Evolutionary conservation across 2,329 filamentous ascomycete species (phyloP).

Genomic region (Aspergillus carbonarius): DNA sequence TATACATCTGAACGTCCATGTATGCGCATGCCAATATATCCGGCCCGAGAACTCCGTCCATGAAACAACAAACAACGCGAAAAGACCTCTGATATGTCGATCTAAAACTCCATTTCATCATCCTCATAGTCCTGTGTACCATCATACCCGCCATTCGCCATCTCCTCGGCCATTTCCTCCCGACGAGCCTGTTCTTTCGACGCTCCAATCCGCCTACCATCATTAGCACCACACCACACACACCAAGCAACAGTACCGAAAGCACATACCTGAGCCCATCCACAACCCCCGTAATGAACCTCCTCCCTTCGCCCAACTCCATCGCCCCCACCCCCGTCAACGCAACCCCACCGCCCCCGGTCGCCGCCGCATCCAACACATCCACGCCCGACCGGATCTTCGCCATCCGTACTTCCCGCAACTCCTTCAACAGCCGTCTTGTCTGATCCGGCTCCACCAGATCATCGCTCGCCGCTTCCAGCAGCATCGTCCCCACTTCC

Average conservation of each 20-base stretch:
- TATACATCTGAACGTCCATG: conserved; percentile 28
- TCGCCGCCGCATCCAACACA: conserved; percentile 58
- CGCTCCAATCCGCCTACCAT: conserved; percentile 69
- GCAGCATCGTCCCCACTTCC: conserved; percentile 81
- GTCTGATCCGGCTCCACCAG: conserved; percentile 72
- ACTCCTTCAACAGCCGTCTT: conserved; percentile 71
- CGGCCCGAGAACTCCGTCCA: conserved; percentile 22
- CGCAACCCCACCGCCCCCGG: conserved; percentile 64
- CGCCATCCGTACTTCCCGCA: conserved; percentile 83
- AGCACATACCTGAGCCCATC: conserved; percentile 67
- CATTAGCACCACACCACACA: conserved; percentile 1
- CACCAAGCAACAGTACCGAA: background rate
- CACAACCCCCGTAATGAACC: conserved; percentile 80
- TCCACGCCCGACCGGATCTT: conserved; percentile 79
- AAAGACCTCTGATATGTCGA: background rate
- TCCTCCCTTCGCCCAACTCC: conserved; percentile 84
- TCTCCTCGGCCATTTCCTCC: conserved; percentile 72
- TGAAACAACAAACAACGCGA: conserved; percentile 10
- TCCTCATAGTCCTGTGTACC: conserved; percentile 48
- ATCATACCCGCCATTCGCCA: conserved; percentile 52
- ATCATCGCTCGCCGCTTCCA: conserved; percentile 83
- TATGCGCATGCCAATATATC: background rate
- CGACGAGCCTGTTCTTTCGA: conserved; percentile 74
- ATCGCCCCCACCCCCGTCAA: conserved; percentile 84
- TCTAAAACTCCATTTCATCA: conserved; percentile 57